Conservation (phyloP, 345 rosid genomes). For the Sonneratia caseolaris region DNA sequence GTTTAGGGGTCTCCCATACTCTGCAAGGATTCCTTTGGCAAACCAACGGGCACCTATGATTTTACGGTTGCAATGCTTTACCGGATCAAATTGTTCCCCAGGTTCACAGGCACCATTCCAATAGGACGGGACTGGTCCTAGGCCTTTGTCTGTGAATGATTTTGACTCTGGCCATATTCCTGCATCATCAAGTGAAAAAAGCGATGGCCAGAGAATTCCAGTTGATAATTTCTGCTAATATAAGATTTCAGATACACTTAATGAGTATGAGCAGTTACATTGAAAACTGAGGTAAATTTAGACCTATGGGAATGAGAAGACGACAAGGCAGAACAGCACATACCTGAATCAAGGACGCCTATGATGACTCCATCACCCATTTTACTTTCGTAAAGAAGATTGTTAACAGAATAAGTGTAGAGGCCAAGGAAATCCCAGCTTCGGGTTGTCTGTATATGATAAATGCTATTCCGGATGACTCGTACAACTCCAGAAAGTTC, state of each 20-base stretch:
- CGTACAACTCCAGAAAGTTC: slow-evolving; percentile 50
- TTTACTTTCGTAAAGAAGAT: slow-evolving; percentile 30
- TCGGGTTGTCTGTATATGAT: slow-evolving; percentile 54
- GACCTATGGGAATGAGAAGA: neutral
- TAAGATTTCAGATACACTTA: too few species aligned
- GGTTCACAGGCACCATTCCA: slow-evolving; percentile 47
- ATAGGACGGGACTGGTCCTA: slow-evolving; percentile 32
- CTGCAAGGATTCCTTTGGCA: slow-evolving; percentile 25
- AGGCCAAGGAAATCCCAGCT: slow-evolving; percentile 58
- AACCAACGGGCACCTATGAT: slow-evolving; percentile 46
- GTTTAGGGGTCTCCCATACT: slow-evolving; percentile 26
- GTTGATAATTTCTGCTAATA: neutral
- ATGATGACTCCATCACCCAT: slow-evolving; percentile 65
- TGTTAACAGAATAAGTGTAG: slow-evolving; percentile 26
- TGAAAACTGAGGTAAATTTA: neutral
- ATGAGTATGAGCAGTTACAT: too few species aligned
- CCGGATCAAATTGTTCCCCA: slow-evolving; percentile 22
- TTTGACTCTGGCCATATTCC: slow-evolving; percentile 44
- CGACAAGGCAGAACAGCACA: neutral
- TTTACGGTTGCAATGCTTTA: slow-evolving; percentile 35
- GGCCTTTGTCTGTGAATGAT: slow-evolving; percentile 35
- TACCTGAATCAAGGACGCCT: slow-evolving; percentile 59
- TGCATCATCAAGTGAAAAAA: neutral
- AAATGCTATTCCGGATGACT: slow-evolving; percentile 39
- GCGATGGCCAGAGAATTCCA: neutral